Evolutionary conservation across 2,329 filamentous ascomycete genomes (phyloP).

Genomic region (Fusarium nisikadoi): DNA sequence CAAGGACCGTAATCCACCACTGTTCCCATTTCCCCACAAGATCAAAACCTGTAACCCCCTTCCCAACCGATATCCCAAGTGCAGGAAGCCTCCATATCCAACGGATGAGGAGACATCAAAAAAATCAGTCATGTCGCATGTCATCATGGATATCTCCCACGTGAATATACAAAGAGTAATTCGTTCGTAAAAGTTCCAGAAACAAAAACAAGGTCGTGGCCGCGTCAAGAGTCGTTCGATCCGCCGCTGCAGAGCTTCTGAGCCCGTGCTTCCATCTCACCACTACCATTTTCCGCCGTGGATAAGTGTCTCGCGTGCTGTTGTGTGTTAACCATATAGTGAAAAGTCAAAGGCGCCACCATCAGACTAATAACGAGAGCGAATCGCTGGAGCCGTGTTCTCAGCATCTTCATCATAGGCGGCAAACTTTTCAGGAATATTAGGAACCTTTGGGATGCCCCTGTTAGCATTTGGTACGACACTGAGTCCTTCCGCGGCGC

Average conservation of each 20-base stretch:
- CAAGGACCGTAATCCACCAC: slow-evolving; percentile 13
- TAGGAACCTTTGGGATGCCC: slow-evolving; percentile 58
- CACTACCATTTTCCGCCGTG: slow-evolving; percentile 23
- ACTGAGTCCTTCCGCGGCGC: slow-evolving; percentile 48
- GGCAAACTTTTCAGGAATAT: slow-evolving; percentile 56
- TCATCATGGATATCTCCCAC: slow-evolving; percentile 38
- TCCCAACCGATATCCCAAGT: slow-evolving; percentile 1
- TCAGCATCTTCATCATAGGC: slow-evolving; percentile 50
- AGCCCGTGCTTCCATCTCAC: slow-evolving; percentile 15
- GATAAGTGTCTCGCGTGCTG: slow-evolving; percentile 15
- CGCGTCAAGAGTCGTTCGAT: slow-evolving; percentile 32
- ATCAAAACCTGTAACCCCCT: slow-evolving; percentile 1
- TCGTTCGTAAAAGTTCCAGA: slow-evolving; percentile 23
- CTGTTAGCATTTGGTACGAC: slow-evolving; percentile 59
- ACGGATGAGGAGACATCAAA: slow-evolving; percentile 19
- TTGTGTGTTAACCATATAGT: slow-evolving; percentile 9
- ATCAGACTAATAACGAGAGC: slow-evolving; percentile 40
- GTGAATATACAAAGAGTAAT: slow-evolving; percentile 35
- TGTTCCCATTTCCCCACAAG: background rate
- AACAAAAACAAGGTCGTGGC: slow-evolving; percentile 38
- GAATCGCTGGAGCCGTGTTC: slow-evolving; percentile 48
- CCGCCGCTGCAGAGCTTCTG: slow-evolving; percentile 15
- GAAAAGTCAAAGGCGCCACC: background rate
- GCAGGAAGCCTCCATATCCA: slow-evolving; percentile 9
- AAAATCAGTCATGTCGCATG: slow-evolving; percentile 39